Conservation (phyloP, 2,329 filamentous ascomycete species). For the Paraconiothyrium sp. region DNA sequence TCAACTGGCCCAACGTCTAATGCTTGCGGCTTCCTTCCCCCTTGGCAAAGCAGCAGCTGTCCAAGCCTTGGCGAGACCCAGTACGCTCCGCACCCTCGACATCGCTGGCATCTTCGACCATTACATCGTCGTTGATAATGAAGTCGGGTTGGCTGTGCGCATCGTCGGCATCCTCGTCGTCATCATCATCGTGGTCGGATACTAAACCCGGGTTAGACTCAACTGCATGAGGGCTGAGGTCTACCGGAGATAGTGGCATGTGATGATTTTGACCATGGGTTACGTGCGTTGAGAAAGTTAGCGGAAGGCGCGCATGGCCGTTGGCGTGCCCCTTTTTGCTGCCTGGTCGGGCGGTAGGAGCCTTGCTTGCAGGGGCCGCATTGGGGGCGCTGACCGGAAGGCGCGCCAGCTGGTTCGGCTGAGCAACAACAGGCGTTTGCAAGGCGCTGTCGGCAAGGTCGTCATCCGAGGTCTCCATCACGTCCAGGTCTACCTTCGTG, state of each 20-base stretch:
- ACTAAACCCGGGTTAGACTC: conserved; percentile 61
- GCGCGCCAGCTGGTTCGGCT: conserved; percentile 44
- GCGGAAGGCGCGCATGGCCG: conserved; percentile 42
- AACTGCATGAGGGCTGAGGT: conserved; percentile 58
- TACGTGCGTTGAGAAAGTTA: conserved; percentile 41
- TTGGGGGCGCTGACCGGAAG: conserved; percentile 40
- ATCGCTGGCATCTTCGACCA: conserved; percentile 52
- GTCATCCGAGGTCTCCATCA: conserved; percentile 49
- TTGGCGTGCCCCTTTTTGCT: conserved; percentile 44
- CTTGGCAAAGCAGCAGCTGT: conserved; percentile 45
- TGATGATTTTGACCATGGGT: conserved; percentile 38
- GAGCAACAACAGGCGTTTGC: conserved; percentile 40
- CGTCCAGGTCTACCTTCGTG: conserved; percentile 48
- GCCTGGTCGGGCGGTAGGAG: conserved; percentile 40
- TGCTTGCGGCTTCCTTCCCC: conserved; percentile 49
- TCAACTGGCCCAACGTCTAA: conserved; percentile 39
- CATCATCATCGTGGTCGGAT: conserved; percentile 61
- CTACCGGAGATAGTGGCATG: conserved; percentile 47
- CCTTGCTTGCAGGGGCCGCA: conserved; percentile 38
- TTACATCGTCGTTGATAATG: conserved; percentile 46
- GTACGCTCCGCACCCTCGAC: conserved; percentile 48
- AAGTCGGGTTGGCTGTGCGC: conserved; percentile 48
- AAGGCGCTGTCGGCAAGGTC: conserved; percentile 41
- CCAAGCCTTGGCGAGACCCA: conserved; percentile 42
- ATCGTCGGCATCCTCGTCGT: conserved; percentile 54